Conservation (phyloP, 257 asterid genomes). For the Lycium ferocissimum region DNA sequence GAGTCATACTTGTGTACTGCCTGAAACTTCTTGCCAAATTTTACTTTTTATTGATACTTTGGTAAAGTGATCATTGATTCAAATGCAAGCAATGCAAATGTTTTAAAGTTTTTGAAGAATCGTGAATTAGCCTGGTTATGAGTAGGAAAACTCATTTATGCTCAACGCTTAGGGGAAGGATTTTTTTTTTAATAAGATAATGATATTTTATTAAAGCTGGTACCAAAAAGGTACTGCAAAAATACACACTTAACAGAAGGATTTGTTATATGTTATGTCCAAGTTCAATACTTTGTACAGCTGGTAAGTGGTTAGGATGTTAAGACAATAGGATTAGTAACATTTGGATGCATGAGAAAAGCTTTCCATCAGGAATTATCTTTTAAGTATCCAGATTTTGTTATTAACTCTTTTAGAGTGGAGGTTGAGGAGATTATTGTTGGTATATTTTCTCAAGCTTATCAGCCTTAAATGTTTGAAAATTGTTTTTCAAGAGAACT, state of each 20-base stretch:
- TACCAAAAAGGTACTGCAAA: background rate
- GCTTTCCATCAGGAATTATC: conserved; percentile 9
- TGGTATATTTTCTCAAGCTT: background rate
- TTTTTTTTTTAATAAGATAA: background rate
- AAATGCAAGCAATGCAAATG: background rate
- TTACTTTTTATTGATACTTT: background rate
- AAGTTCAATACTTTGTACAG: background rate
- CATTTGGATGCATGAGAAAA: background rate
- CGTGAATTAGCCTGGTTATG: conserved; percentile 6
- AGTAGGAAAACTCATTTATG: background rate
- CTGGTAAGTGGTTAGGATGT: background rate
- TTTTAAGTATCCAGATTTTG: no score
- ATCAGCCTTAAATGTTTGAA: conserved; percentile 7
- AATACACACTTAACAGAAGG: background rate
- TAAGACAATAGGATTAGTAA: background rate
- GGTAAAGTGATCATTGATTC: conserved; percentile 8
- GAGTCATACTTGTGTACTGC: conserved; percentile 25
- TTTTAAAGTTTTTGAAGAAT: background rate
- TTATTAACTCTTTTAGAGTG: background rate
- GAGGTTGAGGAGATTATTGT: background rate
- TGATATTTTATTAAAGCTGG: background rate
- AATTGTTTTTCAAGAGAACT: conserved; percentile 16
- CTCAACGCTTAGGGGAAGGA: background rate
- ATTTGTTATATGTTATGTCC: background rate
- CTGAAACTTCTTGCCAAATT: conserved; percentile 3